phyloP scores from a whole-genome alignment of 1,139 yeast genomes.

The Yamadazyma sp. region DNA sequence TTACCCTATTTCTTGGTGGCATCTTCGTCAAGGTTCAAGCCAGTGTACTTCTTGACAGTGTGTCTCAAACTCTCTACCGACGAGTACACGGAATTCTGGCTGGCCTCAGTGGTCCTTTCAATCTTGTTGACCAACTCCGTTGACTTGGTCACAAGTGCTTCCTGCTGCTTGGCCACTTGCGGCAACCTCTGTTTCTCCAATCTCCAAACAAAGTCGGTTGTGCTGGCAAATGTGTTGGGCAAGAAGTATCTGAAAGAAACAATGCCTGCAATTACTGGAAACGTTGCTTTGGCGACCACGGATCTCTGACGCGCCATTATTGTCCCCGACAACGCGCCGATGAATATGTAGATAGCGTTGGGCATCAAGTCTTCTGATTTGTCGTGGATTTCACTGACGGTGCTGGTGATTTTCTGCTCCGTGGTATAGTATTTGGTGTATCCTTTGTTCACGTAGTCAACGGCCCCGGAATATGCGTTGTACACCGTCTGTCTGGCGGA shows the following conservation, averaged over 20 bases:
- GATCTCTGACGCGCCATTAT: constrained; percentile 75
- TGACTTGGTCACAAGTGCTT: constrained; percentile 43
- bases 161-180: constrained; percentile 64
- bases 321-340: constrained; percentile 81
- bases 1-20: constrained; percentile 29
- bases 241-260: constrained; percentile 72
- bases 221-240: constrained; percentile 75
- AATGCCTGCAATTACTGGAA: constrained; percentile 68
- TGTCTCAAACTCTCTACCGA: constrained; percentile 46
- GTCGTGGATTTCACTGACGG: constrained; percentile 69
- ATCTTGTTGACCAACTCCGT: constrained; percentile 47
- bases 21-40: constrained; percentile 65
- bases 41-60: constrained; percentile 60
- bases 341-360: constrained; percentile 65
- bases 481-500: constrained; percentile 39
- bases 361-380: constrained; percentile 76
- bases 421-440: constrained; percentile 53
- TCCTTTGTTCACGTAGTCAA: constrained; percentile 29
- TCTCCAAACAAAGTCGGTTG: constrained; percentile 60
- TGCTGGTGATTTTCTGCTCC: constrained; percentile 66
- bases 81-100: constrained; percentile 39
- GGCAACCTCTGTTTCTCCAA: constrained; percentile 69
- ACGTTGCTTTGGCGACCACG: constrained; percentile 52
- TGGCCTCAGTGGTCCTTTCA: constrained; percentile 33
- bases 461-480: constrained; percentile 16